Conservation (phyloP, 2,329 filamentous ascomycete genomes). For the Diaporthe amygdali region DNA sequence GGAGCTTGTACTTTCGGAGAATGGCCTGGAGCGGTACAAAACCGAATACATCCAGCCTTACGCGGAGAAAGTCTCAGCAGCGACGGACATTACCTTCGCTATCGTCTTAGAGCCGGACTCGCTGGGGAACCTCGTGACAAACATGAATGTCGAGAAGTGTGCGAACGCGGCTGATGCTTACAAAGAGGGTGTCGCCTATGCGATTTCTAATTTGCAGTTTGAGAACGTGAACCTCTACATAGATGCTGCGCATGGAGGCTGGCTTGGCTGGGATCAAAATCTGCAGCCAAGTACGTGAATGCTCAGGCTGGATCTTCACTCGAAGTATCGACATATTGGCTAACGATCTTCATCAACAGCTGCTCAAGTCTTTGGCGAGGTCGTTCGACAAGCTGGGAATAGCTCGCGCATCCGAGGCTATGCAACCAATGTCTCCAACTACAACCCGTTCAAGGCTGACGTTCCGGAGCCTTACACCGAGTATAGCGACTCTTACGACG, state of each 20-base stretch:
- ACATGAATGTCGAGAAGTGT: conserved; percentile 14
- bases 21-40: conserved; percentile 47
- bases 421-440: conserved; percentile 52
- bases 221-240: conserved; percentile 45
- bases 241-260: conserved; percentile 48
- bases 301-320: background rate
- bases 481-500: conserved; percentile 45
- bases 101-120: conserved; percentile 51
- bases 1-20: conserved; percentile 42
- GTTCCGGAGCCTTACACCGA: conserved; percentile 46
- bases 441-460: conserved; percentile 44
- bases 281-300: conserved; percentile 39
- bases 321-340: background rate
- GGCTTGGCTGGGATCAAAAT: conserved; percentile 47
- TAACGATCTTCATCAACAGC: conserved; percentile 30
- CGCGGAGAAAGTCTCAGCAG: conserved; percentile 41
- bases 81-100: conserved; percentile 45
- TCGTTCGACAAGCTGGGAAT: conserved; percentile 40
- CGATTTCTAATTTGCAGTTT: conserved; percentile 44
- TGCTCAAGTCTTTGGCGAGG: conserved; percentile 45
- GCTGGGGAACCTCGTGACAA: conserved; percentile 39
- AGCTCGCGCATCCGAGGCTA: conserved; percentile 43
- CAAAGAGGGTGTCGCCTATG: conserved; percentile 47
- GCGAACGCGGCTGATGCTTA: conserved; percentile 43
- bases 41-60: conserved; percentile 45